Evolutionary conservation across 2,329 filamentous ascomycete species (phyloP), one percentile per base, ranked within the genome.

Genomic region (Monosporascus ibericus): DNA sequence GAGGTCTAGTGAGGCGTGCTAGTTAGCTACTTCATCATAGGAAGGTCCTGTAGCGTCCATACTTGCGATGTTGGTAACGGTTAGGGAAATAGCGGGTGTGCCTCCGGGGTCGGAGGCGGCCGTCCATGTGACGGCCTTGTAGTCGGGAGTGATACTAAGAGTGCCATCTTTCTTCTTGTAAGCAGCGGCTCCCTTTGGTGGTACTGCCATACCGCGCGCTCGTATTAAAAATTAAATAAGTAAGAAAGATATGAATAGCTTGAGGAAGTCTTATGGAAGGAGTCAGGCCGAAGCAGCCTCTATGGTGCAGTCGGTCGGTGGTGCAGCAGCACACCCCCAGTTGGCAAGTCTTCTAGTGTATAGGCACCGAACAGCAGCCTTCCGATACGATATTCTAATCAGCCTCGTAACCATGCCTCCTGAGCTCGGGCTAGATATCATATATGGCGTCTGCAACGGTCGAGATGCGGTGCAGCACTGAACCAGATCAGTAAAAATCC

Each of bases 91-190:
- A 25, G 79, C 75, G 3, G 88, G 79, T 50, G 84, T 76, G 3
- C 84, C 81, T 51, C 77, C 78, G 20, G 76, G 72, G 36, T 81
- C 79, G 46, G 79, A 79, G 50, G 82, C 77, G 9, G 90, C 88
- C 34, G 84, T 89, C 92, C 92, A 99, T 68, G 83, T 86, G 55
- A 97, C 82, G 38, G 79, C 84, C 64, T 81, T 82, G 63, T 83
- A 79, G 69, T 96, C 90, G 52, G 80, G 75, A 17, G 88, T 84
- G 61, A 97, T 77, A 25, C 84, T 82, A 64, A 99, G 75, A 55
- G 82, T 82, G 68, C 94, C 94, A 76, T 97, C 89, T 72, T 95
- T 94, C 77, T 97, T 99, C 75, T 96, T 97, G 79, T 94, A 97
- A 53, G 85, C 77, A 49, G 87, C 85, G 57, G 80, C 82, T 54